Evolutionary conservation across 2,329 filamentous ascomycete genomes (phyloP), one percentile per base, ranked within the genome.

Genomic region (Fulvia fulva): DNA sequence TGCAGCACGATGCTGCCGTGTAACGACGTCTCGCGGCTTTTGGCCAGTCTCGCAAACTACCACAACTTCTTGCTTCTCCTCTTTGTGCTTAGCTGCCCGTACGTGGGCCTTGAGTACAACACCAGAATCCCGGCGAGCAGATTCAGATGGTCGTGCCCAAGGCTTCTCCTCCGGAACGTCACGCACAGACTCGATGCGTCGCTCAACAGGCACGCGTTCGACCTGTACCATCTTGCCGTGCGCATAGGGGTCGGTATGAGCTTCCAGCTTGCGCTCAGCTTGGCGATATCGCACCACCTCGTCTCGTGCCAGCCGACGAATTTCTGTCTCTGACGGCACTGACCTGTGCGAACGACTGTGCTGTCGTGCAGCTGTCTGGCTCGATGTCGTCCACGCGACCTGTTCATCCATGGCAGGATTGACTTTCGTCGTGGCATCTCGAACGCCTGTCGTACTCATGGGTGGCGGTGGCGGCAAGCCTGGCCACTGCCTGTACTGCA

Each of bases 201-300:
- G 59, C 46, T 64, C 61, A 9, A 64, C 60, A 34, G 66, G 64
- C 22, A 67, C 58, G 22, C 58, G 56, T 16, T 55, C 58, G 8
- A 68, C 56, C 6, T 63, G 64, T n/a, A 68, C 60, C 63, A 71
- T 58, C 11, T 61, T 61, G 11, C 70, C 69, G 63, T 73, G 68
- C 28, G 66, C 65, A 41, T 68, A 74, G 7, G 67, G 55, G 25
- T 65, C 58, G 2, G 62, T 59, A 57, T 73, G 71, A 19, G 62
- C 61, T 34, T 71, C 67, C 43, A 74, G 55, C 56, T 62, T 68
- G n/a, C 71, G 66, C 61, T 73, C 71, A 6, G 66, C 67, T 53
- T 68, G 65, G 19, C 71, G 66, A 55, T 71, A 74, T 11, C 65
- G 65, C 23, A 66, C 65, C 41, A 74, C 63, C 49, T 74, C 71